Conservation (phyloP, 805 yeast genomes). For the Tetrapisispora fleetii region DNA sequence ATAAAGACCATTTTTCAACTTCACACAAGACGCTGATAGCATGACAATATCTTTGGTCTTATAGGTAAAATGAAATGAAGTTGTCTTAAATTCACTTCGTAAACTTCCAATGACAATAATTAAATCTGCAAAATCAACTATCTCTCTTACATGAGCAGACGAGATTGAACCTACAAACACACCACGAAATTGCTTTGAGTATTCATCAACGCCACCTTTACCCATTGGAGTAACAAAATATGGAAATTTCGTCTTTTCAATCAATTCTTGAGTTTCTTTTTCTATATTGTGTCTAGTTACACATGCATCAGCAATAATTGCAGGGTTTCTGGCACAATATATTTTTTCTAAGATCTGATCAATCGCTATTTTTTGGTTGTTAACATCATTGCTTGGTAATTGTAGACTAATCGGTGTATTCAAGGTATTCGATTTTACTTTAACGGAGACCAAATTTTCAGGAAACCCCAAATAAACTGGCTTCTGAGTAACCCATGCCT, state of each 20-base stretch:
- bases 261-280: conserved; percentile 44
- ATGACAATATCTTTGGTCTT: conserved; percentile 56
- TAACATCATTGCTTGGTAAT: conserved; percentile 40
- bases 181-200: conserved; percentile 58
- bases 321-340: conserved; percentile 46
- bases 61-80: conserved; percentile 62
- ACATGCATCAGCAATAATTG: conserved; percentile 72
- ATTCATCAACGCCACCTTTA: conserved; percentile 62
- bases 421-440: conserved; percentile 41
- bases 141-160: conserved; percentile 51
- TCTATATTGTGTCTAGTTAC: conserved; percentile 58
- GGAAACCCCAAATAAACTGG: conserved; percentile 75
- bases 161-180: conserved; percentile 70
- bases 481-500: conserved; percentile 57
- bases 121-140: conserved; percentile 63
- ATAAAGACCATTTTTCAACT: conserved; percentile 50
- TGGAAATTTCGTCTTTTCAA: conserved; percentile 57
- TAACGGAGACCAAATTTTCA: conserved; percentile 56
- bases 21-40: conserved; percentile 58
- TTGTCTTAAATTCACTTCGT: conserved; percentile 75
- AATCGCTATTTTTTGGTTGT: conserved; percentile 47
- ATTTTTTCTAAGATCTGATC: conserved; percentile 40
- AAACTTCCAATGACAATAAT: conserved; percentile 65
- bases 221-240: conserved; percentile 81
- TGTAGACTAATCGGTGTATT: conserved; percentile 48